These are phyloP conservation scores for Adansonia madagascariensis DNA, from an alignment of 441 rosid genomes.

Conservation along the genomic window DNA sequence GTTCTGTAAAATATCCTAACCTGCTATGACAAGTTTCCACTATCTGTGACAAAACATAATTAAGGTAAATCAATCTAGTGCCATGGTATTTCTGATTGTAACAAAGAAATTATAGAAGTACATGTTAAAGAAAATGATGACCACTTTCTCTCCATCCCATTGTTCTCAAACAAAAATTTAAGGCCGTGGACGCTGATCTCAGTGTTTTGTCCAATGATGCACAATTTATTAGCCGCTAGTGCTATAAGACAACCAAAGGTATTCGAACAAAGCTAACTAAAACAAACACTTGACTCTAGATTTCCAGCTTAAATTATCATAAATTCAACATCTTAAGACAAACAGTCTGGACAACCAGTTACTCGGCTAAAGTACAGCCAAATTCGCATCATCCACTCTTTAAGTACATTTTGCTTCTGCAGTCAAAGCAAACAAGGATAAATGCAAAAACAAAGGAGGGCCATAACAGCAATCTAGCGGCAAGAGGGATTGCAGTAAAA, in stretches of 20 bases:
- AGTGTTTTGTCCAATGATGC: background rate
- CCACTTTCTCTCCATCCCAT: background rate
- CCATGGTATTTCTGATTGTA: background rate
- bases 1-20: background rate
- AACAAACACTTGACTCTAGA: background rate
- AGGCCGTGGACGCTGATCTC: background rate
- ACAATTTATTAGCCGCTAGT: background rate
- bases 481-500: background rate
- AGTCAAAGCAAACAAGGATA: background rate
- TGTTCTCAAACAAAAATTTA: background rate
- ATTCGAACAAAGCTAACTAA: background rate
- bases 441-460: background rate
- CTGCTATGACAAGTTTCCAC: background rate
- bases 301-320: background rate
- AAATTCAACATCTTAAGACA: background rate
- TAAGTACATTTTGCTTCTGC: background rate
- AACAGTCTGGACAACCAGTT: background rate
- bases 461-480: background rate
- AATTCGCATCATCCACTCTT: background rate
- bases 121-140: background rate
- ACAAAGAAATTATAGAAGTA: background rate
- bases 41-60: slow-evolving; percentile 9
- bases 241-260: background rate
- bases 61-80: background rate
- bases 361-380: background rate